phyloP scores from a whole-genome alignment of 164 flowering plant species.

The Aristolochia contorta region DNA sequence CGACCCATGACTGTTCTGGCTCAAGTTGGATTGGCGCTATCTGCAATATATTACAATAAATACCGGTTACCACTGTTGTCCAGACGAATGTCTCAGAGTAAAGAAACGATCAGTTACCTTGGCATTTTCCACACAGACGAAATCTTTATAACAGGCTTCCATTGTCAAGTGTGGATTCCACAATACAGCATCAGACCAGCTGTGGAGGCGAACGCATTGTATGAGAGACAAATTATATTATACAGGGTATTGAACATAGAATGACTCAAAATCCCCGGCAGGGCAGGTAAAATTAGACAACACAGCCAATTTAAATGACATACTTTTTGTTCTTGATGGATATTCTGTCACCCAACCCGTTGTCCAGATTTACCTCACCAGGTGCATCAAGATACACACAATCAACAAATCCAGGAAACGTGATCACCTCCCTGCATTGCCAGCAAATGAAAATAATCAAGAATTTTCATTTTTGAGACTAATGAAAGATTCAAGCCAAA shows the following conservation, averaged over 20 bases:
- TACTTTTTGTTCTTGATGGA: constrained; percentile 67
- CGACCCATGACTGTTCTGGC: constrained; percentile 28
- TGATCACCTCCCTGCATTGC: constrained; percentile 52
- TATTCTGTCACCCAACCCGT: constrained; percentile 68
- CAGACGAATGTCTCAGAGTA: no score
- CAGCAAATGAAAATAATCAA: neutral
- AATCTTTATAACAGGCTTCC: constrained; percentile 86
- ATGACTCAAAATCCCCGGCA: neutral
- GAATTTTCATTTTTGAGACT: neutral
- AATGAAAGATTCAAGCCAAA: neutral
- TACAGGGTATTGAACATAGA: no score
- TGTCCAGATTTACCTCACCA: constrained; percentile 50
- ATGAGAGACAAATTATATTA: neutral
- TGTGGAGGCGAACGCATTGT: constrained; percentile 15
- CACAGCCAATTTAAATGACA: constrained; percentile 1
- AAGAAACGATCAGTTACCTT: constrained; percentile 36
- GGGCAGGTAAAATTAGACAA: neutral
- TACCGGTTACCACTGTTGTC: no score
- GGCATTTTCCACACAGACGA: constrained; percentile 96
- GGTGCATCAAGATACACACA: constrained; percentile 84
- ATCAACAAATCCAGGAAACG: constrained; percentile 92
- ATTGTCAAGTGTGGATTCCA: constrained; percentile 86
- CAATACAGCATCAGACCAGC: constrained; percentile 91
- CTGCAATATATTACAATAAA: constrained; percentile 7
- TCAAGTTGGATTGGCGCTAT: constrained; percentile 18